These are phyloP conservation scores for Cladosporium sp. DNA, from an alignment of 2,329 filamentous ascomycete species.

Conservation along the genomic window DNA sequence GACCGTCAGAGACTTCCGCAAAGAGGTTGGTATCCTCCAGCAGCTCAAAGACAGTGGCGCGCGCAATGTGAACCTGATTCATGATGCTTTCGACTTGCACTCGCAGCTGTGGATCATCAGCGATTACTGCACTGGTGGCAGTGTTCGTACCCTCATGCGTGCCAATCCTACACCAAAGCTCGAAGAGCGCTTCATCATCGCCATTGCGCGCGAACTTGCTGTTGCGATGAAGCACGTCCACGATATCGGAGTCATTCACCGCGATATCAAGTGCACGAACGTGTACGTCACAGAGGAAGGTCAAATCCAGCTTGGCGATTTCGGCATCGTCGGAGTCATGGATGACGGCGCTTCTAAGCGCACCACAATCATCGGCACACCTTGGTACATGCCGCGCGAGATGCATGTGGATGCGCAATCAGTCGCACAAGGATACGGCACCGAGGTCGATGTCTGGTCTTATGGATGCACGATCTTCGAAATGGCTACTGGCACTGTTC, in stretches of 20 bases:
- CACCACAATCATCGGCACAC: constrained; percentile 76
- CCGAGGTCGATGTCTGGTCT: constrained; percentile 71
- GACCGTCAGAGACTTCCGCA: constrained; percentile 52
- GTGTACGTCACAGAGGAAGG: constrained; percentile 75
- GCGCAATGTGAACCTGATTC: constrained; percentile 75
- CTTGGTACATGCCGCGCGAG: constrained; percentile 84
- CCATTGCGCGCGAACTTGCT: constrained; percentile 61
- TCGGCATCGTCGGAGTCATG: constrained; percentile 75
- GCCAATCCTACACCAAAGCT: constrained; percentile 38
- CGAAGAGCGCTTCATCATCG: constrained; percentile 59
- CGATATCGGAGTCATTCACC: constrained; percentile 63
- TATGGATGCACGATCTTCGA: constrained; percentile 79
- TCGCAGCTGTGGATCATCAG: constrained; percentile 85
- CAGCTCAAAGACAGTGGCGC: constrained; percentile 70
- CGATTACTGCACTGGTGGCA: constrained; percentile 81
- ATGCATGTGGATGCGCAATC: constrained; percentile 42
- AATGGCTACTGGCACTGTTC: constrained; percentile 73
- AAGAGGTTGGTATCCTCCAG: constrained; percentile 64
- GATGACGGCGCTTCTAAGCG: constrained; percentile 69
- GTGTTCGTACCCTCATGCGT: constrained; percentile 63
- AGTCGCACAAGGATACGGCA: constrained; percentile 37
- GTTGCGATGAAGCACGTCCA: constrained; percentile 58
- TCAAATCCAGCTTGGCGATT: constrained; percentile 76
- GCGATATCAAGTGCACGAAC: constrained; percentile 69
- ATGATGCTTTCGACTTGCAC: constrained; percentile 73